phyloP scores from a whole-genome alignment of 441 rosid species.

The Populus trichocarpa region DNA sequence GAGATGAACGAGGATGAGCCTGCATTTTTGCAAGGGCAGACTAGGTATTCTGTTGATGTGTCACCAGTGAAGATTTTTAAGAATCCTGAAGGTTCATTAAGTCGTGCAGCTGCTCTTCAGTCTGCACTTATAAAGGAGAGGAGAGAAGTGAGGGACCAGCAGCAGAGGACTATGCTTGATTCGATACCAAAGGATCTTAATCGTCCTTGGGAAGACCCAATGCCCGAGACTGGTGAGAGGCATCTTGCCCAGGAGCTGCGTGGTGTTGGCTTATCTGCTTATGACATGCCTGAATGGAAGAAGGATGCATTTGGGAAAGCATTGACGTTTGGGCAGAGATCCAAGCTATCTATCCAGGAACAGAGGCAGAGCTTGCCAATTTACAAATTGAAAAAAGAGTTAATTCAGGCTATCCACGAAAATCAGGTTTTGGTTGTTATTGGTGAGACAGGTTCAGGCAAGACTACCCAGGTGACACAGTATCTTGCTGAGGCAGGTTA shows the following conservation, averaged over 20 bases:
- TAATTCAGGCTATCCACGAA: slow-evolving; percentile 81
- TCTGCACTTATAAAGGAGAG: slow-evolving; percentile 86
- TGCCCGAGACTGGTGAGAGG: slow-evolving; percentile 90
- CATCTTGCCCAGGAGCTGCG: slow-evolving; percentile 91
- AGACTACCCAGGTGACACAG: slow-evolving; percentile 84
- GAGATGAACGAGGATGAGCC: slow-evolving; percentile 90
- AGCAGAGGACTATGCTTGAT: slow-evolving; percentile 81
- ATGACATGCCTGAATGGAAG: slow-evolving; percentile 93
- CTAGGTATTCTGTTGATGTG: slow-evolving; percentile 77
- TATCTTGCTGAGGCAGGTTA: slow-evolving; percentile 85
- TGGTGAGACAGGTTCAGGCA: slow-evolving; percentile 92
- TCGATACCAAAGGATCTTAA: slow-evolving; percentile 85
- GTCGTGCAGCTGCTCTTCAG: slow-evolving; percentile 90
- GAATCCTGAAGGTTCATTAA: slow-evolving; percentile 88
- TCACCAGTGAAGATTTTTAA: slow-evolving; percentile 89
- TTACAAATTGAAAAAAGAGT: no score
- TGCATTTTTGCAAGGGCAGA: slow-evolving; percentile 82
- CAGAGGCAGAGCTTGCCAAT: slow-evolving; percentile 88
- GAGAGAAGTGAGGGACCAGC: slow-evolving; percentile 81
- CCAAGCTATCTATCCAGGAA: slow-evolving; percentile 82
- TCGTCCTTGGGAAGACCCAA: slow-evolving; percentile 92
- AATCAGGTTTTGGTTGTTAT: slow-evolving; percentile 83
- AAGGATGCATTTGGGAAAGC: slow-evolving; percentile 82
- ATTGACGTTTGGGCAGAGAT: slow-evolving; percentile 69
- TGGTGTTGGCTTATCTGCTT: slow-evolving; percentile 80